Conservation (phyloP, 192 early-diverging fungal species). For the Thoreauomyces humboldtii region DNA sequence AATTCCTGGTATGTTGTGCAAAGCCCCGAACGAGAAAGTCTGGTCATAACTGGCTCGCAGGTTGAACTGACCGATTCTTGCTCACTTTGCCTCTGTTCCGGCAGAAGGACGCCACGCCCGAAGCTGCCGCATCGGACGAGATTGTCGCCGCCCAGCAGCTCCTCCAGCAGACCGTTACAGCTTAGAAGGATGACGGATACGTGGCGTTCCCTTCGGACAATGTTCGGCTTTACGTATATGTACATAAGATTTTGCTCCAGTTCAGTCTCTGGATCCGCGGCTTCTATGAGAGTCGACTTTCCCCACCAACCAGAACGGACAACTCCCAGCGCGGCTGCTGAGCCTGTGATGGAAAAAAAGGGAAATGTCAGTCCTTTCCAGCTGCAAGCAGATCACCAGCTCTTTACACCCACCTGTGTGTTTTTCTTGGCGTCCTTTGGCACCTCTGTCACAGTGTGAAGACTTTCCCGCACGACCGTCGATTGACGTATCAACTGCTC, state of each 20-base stretch:
- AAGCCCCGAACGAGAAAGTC: too few species aligned
- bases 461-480: conserved; percentile 53
- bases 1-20: too few species aligned
- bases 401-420: not conserved
- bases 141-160: conserved; percentile 1
- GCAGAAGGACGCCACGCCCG: not conserved
- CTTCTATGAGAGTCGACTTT: too few species aligned
- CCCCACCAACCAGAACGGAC: conserved; percentile 3
- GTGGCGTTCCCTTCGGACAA: too few species aligned
- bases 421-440: conserved; percentile 38
- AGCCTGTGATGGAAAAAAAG: not conserved
- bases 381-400: not conserved
- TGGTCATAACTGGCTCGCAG: too few species aligned
- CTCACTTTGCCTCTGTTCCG: too few species aligned
- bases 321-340: conserved; percentile 13
- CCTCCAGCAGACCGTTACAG: too few species aligned
- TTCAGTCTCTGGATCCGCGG: too few species aligned
- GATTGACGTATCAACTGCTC: conserved; percentile 57
- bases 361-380: not conserved
- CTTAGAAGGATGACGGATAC: too few species aligned
- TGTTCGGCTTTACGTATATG: too few species aligned
- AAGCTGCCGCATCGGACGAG: conserved; percentile 10
- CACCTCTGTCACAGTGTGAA: conserved; percentile 29
- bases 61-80: too few species aligned
- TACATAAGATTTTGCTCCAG: too few species aligned